phyloP scores from a whole-genome alignment of 495 filamentous ascomycete genomes.

The Cercophora sp. region DNA sequence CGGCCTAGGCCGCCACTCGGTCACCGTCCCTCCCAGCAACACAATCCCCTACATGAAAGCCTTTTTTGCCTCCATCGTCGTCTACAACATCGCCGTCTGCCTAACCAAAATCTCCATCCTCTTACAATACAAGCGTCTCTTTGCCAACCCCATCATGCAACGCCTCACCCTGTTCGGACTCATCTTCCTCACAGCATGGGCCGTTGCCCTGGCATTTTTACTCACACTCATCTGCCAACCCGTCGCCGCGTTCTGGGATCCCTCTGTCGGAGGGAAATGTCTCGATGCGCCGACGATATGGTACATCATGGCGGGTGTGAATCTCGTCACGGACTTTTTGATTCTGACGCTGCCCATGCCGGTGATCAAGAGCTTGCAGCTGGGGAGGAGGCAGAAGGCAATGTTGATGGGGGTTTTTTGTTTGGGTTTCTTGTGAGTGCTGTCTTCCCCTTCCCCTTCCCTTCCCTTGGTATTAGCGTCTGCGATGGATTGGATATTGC shows the following conservation, averaged over 20 bases:
- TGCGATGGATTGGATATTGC: no score
- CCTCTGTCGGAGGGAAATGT: conserved; percentile 22
- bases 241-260: conserved; percentile 34
- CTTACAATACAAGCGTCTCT: conserved; percentile 36
- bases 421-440: conserved; percentile 42
- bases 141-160: conserved; percentile 27
- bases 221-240: conserved; percentile 31
- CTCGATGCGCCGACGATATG: conserved; percentile 30
- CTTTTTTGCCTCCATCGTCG: conserved; percentile 26
- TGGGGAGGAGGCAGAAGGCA: conserved; percentile 42
- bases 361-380: conserved; percentile 29
- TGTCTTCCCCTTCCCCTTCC: conserved; percentile 1
- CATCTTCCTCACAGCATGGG: conserved; percentile 30
- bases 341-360: conserved; percentile 27
- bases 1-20: conserved; percentile 34
- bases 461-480: no score
- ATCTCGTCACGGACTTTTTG: conserved; percentile 25
- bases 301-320: conserved; percentile 40
- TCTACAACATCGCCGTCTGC: conserved; percentile 32
- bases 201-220: conserved; percentile 26
- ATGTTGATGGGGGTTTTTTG: conserved; percentile 43
- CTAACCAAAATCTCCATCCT: conserved; percentile 34
- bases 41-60: conserved; percentile 21
- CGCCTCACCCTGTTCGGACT: conserved; percentile 26
- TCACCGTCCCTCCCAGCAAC: conserved; percentile 16